phyloP scores from a whole-genome alignment of 2,329 filamentous ascomycete genomes.

The Claviceps paspali region DNA sequence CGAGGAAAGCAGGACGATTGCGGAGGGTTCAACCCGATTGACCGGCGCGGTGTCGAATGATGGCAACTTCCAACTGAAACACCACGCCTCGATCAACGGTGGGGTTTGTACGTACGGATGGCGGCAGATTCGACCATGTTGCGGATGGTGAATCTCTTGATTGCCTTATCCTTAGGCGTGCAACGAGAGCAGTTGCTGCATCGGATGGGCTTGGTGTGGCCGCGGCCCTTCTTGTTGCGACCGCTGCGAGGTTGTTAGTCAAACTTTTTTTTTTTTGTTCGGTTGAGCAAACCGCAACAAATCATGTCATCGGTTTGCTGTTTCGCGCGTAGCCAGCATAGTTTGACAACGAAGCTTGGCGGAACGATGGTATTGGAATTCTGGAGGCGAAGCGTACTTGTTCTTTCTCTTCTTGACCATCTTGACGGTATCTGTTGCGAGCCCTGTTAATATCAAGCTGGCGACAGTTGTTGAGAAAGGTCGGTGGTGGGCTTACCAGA shows the following conservation, averaged over 20 bases:
- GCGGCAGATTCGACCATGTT: conserved; percentile 99
- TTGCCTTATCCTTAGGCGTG: conserved; percentile 99
- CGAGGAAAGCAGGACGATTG: no score
- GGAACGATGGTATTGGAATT: no score
- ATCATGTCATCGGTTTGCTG: no score
- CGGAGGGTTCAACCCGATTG: no score
- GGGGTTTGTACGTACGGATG: conserved; percentile 68
- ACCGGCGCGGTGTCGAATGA: no score
- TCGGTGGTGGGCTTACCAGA: conserved; percentile 1
- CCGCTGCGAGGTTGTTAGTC: conserved; percentile 42
- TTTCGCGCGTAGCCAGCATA: conserved; percentile 6
- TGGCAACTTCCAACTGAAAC: no score
- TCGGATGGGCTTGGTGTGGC: conserved; percentile 98
- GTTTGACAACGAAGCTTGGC: neutral
- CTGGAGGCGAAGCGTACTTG: conserved; percentile 32
- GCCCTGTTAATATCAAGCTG: conserved; percentile 18
- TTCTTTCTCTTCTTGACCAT: conserved; percentile 63
- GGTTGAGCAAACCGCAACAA: no score
- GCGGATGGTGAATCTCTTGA: conserved; percentile 99
- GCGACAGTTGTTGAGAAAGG: conserved; percentile 9
- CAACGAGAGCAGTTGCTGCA: conserved; percentile 62
- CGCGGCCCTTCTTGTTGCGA: conserved; percentile 99
- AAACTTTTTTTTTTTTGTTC: conserved; percentile 6
- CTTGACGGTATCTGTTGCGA: conserved; percentile 38
- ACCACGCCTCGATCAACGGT: no score